Evolutionary conservation across 2,329 filamentous ascomycete genomes (phyloP), one percentile per base, ranked within the genome.

Genomic region (Cytospora paraplurivora): DNA sequence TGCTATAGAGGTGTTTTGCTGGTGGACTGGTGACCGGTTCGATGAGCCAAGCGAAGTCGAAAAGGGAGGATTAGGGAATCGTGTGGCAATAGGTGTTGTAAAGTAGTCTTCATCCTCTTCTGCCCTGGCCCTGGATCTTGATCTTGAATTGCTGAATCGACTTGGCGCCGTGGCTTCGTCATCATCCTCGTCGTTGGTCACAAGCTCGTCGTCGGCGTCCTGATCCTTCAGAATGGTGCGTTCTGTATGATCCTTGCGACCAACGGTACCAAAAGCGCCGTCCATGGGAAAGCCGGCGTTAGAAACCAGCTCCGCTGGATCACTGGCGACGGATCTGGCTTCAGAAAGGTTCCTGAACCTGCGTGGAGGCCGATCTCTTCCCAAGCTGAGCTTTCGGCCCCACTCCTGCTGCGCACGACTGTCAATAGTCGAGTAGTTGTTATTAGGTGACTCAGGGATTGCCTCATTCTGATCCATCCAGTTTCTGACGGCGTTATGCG

Each of bases 171-270:
- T 74, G 62, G 34, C 63, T 76, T 81, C 79, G 56, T 86, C 82
- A 62, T 85, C 84, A 50, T 88, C 86, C 62, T 93, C 90, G 62
- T 92, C 90, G 62, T 93, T 91, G 4, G 90, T 93, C 13, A 91
- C 84, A n/a, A 93, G 79, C 74, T 97, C 93, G 70, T 97, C 93
- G 70, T 97, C 93, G 0, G 92, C 92, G 72, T 96, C 92, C 7
- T 88, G 91, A 71, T 95, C 92, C 67, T 82, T 83, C 57, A 81
- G 77, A 32, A 79, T 71, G 78, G 82, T 51, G 71, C 74, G 79
- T 67, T 62, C 63, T 35, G 64, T 53, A 27, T 67, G 63, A 53
- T 65, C 63, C 37, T 56, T 53, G 35, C 65, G 59, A 32, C 56
- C 59, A 33, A 65, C 17, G 15, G 21, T 15, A 32, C 65, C 65